Evolutionary conservation across 768 basidiomycete genomes (phyloP).

Genomic region (Boletellus sp.): DNA sequence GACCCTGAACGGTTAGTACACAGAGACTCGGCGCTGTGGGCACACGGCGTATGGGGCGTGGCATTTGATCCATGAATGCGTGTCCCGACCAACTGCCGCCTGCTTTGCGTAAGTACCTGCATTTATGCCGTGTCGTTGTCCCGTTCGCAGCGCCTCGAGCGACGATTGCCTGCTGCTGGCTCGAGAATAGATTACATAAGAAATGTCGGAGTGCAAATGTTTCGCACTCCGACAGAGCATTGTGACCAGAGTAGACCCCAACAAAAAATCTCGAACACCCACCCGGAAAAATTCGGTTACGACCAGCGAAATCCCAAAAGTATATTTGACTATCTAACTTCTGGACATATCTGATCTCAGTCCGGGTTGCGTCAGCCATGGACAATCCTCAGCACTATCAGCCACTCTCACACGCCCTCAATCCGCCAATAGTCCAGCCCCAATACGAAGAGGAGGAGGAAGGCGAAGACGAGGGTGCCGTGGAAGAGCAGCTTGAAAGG

Average conservation of each 20-base stretch:
- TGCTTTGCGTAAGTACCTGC: too few relatives aligned
- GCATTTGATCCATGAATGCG: too few relatives aligned
- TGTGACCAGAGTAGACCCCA: conserved; percentile 29
- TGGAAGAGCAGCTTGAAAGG: conserved; percentile 61
- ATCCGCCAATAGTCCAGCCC: conserved; percentile 44
- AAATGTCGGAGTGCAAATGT: conserved; percentile 17
- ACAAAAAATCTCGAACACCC: conserved; percentile 25
- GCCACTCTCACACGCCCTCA: conserved; percentile 73
- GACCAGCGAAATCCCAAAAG: conserved; percentile 29
- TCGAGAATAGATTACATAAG: conserved; percentile 18
- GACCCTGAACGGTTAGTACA: too few relatives aligned
- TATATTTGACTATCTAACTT: conserved; percentile 18
- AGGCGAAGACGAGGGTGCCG: conserved; percentile 72
- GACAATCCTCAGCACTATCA: conserved; percentile 80
- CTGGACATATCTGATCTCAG: conserved; percentile 23
- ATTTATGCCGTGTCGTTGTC: too few relatives aligned
- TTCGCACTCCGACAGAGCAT: conserved; percentile 24
- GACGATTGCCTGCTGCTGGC: too few relatives aligned
- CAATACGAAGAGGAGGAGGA: conserved; percentile 56
- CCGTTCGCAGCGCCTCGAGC: too few relatives aligned
- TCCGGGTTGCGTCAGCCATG: conserved; percentile 27
- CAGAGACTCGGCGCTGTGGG: too few relatives aligned
- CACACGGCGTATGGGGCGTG: too few relatives aligned
- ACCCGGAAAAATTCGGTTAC: conserved; percentile 29
- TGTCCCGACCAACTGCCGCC: too few relatives aligned